Conservation (phyloP, 306 rosid genomes). For the Gastrolobium bilobum region DNA sequence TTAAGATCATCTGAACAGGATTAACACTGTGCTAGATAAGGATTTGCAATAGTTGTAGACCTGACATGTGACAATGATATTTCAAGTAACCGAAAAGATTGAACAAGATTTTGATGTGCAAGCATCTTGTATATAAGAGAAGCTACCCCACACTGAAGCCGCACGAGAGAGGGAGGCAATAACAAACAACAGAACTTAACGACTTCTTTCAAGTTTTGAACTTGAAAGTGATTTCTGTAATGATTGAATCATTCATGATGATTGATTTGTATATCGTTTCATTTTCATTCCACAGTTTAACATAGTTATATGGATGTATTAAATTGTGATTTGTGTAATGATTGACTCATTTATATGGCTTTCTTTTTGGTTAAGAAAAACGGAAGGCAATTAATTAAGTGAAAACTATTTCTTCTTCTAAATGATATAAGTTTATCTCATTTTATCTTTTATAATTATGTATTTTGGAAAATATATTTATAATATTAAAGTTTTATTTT, state of each 20-base stretch:
- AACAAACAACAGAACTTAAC: slow-evolving; percentile 48
- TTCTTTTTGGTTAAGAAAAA: not conserved
- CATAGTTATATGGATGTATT: slow-evolving; percentile 18
- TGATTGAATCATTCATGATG: too few relatives aligned
- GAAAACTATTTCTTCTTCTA: too few relatives aligned
- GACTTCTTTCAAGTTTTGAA: not conserved
- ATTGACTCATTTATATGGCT: not conserved
- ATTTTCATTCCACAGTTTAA: slow-evolving; percentile 18
- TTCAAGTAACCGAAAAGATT: slow-evolving; percentile 56
- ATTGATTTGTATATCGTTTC: not conserved
- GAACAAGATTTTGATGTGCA: slow-evolving; percentile 71
- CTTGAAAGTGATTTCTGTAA: not conserved
- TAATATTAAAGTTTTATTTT: too few relatives aligned
- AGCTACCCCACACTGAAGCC: slow-evolving; percentile 59
- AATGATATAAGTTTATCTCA: too few relatives aligned
- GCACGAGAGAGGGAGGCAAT: slow-evolving; percentile 35
- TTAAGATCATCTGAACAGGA: slow-evolving; percentile 18
- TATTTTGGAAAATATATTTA: too few relatives aligned
- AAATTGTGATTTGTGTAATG: not conserved
- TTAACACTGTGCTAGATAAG: not conserved
- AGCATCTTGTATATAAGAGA: slow-evolving; percentile 51
- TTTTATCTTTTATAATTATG: too few relatives aligned
- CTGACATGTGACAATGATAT: slow-evolving; percentile 65
- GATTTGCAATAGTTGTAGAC: not conserved
- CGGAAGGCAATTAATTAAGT: not conserved